These are phyloP conservation scores for Tolypocladium capitatum DNA, from an alignment of 2,329 filamentous ascomycete genomes.

Conservation along the genomic window DNA sequence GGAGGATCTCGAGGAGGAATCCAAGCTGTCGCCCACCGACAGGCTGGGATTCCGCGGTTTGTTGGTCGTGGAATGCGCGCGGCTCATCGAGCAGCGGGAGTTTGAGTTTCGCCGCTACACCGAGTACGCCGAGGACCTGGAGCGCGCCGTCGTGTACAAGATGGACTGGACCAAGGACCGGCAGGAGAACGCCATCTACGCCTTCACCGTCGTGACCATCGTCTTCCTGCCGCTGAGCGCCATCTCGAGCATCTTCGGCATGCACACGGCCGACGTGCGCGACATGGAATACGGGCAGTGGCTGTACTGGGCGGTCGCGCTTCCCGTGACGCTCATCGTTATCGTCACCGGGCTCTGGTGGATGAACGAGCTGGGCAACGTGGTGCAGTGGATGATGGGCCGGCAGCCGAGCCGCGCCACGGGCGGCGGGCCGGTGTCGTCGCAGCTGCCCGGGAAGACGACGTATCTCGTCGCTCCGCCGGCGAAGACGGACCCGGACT, in stretches of 20 bases:
- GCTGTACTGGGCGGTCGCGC: slow-evolving; percentile 35
- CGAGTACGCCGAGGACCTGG: slow-evolving; percentile 17
- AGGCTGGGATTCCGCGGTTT: slow-evolving; percentile 23
- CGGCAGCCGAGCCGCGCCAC: slow-evolving; percentile 1
- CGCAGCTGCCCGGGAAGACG: neutral
- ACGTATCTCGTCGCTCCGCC: neutral
- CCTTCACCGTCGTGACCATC: slow-evolving; percentile 36
- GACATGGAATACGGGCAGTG: slow-evolving; percentile 34
- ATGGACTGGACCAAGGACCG: slow-evolving; percentile 28
- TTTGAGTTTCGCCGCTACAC: slow-evolving; percentile 17
- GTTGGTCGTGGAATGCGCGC: slow-evolving; percentile 24
- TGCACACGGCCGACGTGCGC: slow-evolving; percentile 38
- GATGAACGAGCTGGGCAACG: slow-evolving; percentile 27
- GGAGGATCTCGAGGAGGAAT: slow-evolving; percentile 15
- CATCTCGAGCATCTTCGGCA: slow-evolving; percentile 36
- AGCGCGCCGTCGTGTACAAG: slow-evolving; percentile 18
- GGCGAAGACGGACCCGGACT: neutral
- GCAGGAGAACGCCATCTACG: slow-evolving; percentile 34
- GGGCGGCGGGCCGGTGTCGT: neutral
- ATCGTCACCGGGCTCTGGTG: slow-evolving; percentile 26
- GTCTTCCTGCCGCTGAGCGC: slow-evolving; percentile 33
- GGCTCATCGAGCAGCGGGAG: slow-evolving; percentile 23
- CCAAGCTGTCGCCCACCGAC: slow-evolving; percentile 23
- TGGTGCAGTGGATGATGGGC: slow-evolving; percentile 16
- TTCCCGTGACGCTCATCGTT: slow-evolving; percentile 30